Evolutionary conservation across 768 basidiomycete species (phyloP).

Genomic region (Gloeophyllum trabeum): DNA sequence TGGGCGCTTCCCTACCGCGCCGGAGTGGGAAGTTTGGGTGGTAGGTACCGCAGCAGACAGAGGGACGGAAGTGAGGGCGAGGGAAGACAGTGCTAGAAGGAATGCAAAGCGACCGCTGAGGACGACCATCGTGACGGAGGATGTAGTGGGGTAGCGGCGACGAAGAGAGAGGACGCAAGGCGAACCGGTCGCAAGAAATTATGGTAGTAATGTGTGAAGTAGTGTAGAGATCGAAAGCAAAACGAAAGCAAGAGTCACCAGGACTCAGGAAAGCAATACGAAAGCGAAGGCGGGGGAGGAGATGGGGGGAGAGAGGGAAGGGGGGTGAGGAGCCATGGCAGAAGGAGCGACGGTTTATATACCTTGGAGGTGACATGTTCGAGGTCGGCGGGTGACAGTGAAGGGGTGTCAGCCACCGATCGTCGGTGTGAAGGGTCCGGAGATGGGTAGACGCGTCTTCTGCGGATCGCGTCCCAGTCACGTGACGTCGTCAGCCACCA

Average conservation of each 20-base stretch:
- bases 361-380: no score
- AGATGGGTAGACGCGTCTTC: no score
- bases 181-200: constrained; percentile 12
- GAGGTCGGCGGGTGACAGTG: no score
- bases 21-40: constrained; percentile 5
- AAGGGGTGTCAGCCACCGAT: no score
- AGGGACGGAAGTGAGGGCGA: constrained; percentile 29
- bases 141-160: constrained; percentile 8
- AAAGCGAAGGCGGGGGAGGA: constrained; percentile 15
- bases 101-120: constrained; percentile 35
- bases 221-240: constrained; percentile 11
- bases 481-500: no score
- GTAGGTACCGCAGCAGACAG: constrained; percentile 21
- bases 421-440: no score
- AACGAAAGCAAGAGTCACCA: constrained; percentile 8
- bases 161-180: constrained; percentile 9
- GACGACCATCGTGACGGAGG: constrained; percentile 31
- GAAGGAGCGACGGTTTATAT: constrained; percentile 16
- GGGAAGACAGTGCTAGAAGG: constrained; percentile 32
- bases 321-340: constrained; percentile 11
- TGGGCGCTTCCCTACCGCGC: not conserved
- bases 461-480: no score
- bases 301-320: constrained; percentile 25
- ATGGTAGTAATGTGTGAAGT: constrained; percentile 3
- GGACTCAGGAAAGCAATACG: constrained; percentile 10